Base-by-base conservation (phyloP, 179 eudicot genomes). In the Beta macrorhiza region DNA sequence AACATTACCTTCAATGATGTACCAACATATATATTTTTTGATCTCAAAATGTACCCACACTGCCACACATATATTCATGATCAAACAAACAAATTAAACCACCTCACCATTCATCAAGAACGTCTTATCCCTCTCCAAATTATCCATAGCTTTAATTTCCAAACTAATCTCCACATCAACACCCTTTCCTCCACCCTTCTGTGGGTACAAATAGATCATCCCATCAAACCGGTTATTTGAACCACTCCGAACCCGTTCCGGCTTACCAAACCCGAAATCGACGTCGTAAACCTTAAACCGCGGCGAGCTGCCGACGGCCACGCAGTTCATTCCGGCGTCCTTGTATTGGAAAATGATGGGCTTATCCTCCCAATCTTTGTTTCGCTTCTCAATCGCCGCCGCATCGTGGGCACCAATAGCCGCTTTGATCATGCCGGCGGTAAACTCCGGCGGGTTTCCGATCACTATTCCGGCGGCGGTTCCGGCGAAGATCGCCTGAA, bases 261-360 rank as follows among this genome's bases (percentile, higher is more conserved):
- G 96, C 71, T 79, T 79, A 32, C 98, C 99, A 53, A 85, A 92
- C 77, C 99, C 99, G 79, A 92, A 96, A 69, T 96, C 98, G 76
- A 96, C 90, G 4, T 96, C 97, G 76, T 96, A 96, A 6, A 96
- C 99, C 86, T 91, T 89, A 72, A 96, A 96, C 84, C 99, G 61
- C 51, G 99, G 99, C 67, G 98, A 96, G 67, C 97, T 92, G 22
- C 99, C 99, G 2, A 96, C 97, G 13, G 99, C 99, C 58, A 96
- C 99, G 59, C 98, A 96, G 81, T 96, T 96, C 76, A 85, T 80
- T 0, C 98, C 99, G 5, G 98, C 99, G 52, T 96, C 99, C 88
- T 96, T 96, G 85, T 75, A 96, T 82, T 92, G 89, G 78, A 94
- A 94, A 5, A 96, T 91, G 72, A 87, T 80, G 11, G 99, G 99